Base-by-base conservation (phyloP, 2,329 filamentous ascomycete species). In the Fusarium fracticaudum region DNA sequence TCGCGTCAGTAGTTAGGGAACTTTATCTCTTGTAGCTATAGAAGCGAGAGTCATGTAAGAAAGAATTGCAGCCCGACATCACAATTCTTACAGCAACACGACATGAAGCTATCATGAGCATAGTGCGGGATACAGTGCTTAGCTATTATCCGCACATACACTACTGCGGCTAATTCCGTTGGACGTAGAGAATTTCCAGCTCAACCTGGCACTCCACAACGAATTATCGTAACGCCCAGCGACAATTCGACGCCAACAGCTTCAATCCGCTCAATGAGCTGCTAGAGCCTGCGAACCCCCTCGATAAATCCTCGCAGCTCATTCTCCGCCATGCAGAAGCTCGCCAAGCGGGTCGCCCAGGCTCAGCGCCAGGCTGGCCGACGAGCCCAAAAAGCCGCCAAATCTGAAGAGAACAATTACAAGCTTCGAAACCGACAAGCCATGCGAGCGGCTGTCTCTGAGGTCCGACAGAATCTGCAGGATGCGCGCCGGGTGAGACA, bases 311-410 rank as follows among this genome's bases (percentile, higher is more conserved):
- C 33, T 57, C 44, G 59, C 53, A 60, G 67, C 66, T 67, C 67
- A 51, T 51, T 40, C 44, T 63, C 71, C 79, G 83, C 73, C 72
- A 94, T 94, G 93, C 90, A 94, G 84, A 93, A 92, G 83, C 86
- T 94, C 72, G 85, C 91, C 72, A 89, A 89, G 78, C 90, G 91
- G 76, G 90, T 91, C 62, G 85, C 88, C 64, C 86, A 92, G 81
- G 92, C 92, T 75, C 87, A 92, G 83, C 90, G 89, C 81, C 90
- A 92, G 84, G 89, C 87, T 63, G 81, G 83, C 67, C 87, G 87
- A 62, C 86, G 86, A 60, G 80, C 79, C 41, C 84, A 85, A 71
- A 83, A 87, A 71, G 67, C 72, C 40, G 67, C 73, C 58, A 82
- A 85, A 67, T 71, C 76, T 45, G 76, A 84, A 55, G 68, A 77